A percentile compares a stretch with the other conserved stretches of the same genome.
phyloP scores from a whole-genome alignment of 768 basidiomycete genomes.

The Mycena vitilis region DNA sequence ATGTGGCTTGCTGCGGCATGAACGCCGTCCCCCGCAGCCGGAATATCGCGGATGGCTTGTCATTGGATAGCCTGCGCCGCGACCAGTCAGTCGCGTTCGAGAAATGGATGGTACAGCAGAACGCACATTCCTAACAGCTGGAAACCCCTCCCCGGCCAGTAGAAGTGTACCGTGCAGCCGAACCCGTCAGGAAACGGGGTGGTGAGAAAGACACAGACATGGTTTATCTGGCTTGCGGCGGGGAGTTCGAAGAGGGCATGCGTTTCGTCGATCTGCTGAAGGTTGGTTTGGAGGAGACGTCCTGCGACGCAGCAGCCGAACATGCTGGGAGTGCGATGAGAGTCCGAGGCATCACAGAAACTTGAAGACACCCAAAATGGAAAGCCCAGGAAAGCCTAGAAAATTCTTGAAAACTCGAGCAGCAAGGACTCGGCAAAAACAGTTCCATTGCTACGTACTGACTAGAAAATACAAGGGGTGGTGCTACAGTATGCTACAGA shows the following conservation, averaged over 20 bases:
- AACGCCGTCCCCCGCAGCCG: slow-evolving; percentile 75
- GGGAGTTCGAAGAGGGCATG: slow-evolving; percentile 85
- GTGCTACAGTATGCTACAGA: slow-evolving; percentile 8
- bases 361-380: not conserved
- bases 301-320: slow-evolving; percentile 87
- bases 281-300: slow-evolving; percentile 81
- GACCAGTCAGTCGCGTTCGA: not conserved
- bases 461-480: slow-evolving; percentile 13
- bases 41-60: slow-evolving; percentile 91
- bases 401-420: no score
- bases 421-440: not conserved
- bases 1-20: slow-evolving; percentile 46
- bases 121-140: slow-evolving; percentile 87
- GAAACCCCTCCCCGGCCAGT: slow-evolving; percentile 89
- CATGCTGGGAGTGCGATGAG: slow-evolving; percentile 46
- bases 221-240: slow-evolving; percentile 80
- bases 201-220: slow-evolving; percentile 85
- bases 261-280: slow-evolving; percentile 85
- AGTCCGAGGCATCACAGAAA: not conserved
- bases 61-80: slow-evolving; percentile 79
- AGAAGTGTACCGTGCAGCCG: slow-evolving; percentile 86
- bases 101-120: not conserved
- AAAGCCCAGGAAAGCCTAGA: slow-evolving; percentile 1
- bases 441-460: slow-evolving; percentile 6
- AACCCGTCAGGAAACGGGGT: slow-evolving; percentile 89